Percentiles rank a stretch among this genome's conserved stretches.
phyloP scores from a whole-genome alignment of 1,139 yeast species.

The Dujonia santamariae region DNA sequence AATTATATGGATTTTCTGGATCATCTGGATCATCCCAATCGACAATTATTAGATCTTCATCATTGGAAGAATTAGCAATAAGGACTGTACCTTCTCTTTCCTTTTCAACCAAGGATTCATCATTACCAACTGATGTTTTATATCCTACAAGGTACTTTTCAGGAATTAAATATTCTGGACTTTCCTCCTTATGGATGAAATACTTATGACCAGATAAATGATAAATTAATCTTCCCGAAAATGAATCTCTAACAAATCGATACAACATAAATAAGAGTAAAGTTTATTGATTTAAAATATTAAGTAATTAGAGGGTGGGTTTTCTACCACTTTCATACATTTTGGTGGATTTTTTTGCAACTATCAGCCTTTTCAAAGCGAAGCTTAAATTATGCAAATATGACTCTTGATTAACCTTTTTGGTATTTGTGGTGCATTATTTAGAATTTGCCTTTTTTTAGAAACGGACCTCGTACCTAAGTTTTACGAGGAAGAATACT shows the following conservation, averaged over 20 bases:
- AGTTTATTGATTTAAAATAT: too few species aligned
- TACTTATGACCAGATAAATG: constrained; percentile 28
- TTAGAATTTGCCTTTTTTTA: too few species aligned
- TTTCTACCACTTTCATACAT: too few species aligned
- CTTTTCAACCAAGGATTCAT: background rate
- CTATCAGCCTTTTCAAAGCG: too few species aligned
- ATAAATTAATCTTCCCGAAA: constrained; percentile 31
- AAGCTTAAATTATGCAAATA: too few species aligned
- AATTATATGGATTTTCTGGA: constrained; percentile 58
- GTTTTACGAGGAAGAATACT: too few species aligned
- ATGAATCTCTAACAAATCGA: constrained; percentile 29
- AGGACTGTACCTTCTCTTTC: background rate
- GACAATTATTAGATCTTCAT: constrained; percentile 14
- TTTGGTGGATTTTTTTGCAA: too few species aligned
- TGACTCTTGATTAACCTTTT: too few species aligned
- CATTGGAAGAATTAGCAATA: background rate
- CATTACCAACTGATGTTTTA: constrained; percentile 3
- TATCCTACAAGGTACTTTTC: constrained; percentile 22
- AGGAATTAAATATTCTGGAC: constrained; percentile 29
- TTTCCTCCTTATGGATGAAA: constrained; percentile 31
- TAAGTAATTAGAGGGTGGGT: too few species aligned
- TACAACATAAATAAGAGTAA: constrained; percentile 6
- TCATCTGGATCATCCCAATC: constrained; percentile 51
- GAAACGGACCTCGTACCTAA: too few species aligned
- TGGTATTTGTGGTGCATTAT: too few species aligned